phyloP scores from a whole-genome alignment of 805 yeast species.

The Isabelozyma gotoi region DNA sequence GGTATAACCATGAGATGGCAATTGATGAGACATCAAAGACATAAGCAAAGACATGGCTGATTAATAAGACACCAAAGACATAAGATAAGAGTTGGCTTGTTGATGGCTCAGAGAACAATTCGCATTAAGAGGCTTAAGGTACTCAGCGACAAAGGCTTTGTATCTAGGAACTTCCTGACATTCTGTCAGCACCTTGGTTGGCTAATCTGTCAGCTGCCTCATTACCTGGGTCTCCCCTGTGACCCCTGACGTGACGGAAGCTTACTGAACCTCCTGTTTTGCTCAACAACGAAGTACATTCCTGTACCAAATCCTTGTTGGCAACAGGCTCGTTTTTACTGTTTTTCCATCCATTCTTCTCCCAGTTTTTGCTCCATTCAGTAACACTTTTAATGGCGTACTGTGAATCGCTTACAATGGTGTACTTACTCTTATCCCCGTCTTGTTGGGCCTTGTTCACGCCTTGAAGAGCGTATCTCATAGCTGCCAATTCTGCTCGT shows the following conservation, averaged over 20 bases:
- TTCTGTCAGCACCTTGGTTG: constrained; percentile 52
- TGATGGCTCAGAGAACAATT: no score
- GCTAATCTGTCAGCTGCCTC: constrained; percentile 78
- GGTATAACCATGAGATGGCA: no score
- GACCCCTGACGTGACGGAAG: constrained; percentile 70
- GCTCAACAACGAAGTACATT: constrained; percentile 17
- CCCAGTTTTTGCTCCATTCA: constrained; percentile 61
- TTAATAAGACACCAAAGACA: no score
- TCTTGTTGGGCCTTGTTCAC: constrained; percentile 29
- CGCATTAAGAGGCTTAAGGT: no score
- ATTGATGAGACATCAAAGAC: no score
- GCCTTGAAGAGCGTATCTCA: constrained; percentile 51
- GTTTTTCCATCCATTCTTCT: constrained; percentile 51
- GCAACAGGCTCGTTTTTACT: constrained; percentile 45
- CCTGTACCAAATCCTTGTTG: constrained; percentile 52
- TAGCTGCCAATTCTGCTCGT: constrained; percentile 75
- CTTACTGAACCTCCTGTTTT: neutral
- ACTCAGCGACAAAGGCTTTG: no score
- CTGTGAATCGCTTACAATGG: constrained; percentile 68
- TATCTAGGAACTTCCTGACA: no score
- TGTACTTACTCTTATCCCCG: constrained; percentile 24
- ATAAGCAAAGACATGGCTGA: no score
- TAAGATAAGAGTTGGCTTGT: no score
- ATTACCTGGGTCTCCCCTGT: constrained; percentile 68
- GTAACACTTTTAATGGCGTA: constrained; percentile 59